Percentiles rank a stretch among this genome's conserved stretches.
Conservation (phyloP, 2,329 filamentous ascomycete genomes). For the Pezizomycotina sp. region DNA sequence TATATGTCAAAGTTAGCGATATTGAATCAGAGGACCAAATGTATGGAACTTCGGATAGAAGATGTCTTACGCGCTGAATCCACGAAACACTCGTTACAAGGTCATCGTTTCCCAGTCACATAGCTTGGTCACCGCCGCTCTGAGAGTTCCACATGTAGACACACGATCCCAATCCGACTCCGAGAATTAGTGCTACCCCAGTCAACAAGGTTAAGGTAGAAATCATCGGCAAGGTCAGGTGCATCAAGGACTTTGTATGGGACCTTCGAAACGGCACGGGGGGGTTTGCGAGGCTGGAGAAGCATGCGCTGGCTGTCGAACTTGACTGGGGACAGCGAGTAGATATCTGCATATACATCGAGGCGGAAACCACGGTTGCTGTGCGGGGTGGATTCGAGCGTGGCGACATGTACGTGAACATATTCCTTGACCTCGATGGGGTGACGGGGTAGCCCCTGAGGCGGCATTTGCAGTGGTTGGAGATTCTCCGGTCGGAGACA, state of each 20-base stretch:
- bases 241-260: constrained; percentile 96
- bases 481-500: constrained; percentile 20
- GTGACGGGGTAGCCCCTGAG: constrained; percentile 54
- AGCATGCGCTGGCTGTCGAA: constrained; percentile 88
- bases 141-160: constrained; percentile 98
- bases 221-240: constrained; percentile 88
- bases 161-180: constrained; percentile 77
- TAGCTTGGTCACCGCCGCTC: constrained; percentile 75
- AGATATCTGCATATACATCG: constrained; percentile 79
- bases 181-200: constrained; percentile 94
- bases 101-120: constrained; percentile 76
- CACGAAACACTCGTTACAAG: constrained; percentile 92
- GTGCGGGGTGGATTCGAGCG: constrained; percentile 47
- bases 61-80: constrained; percentile 59
- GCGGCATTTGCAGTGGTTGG: constrained; percentile 19
- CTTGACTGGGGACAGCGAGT: constrained; percentile 85
- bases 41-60: not conserved
- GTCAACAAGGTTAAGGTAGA: constrained; percentile 92
- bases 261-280: constrained; percentile 82
- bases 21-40: constrained; percentile 9
- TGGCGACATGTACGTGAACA: constrained; percentile 81
- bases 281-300: constrained; percentile 72
- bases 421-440: constrained; percentile 92
- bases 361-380: constrained; percentile 76
- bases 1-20: constrained; percentile 25